Evolutionary conservation across 305 asterid genomes (phyloP), one percentile per base, ranked within the genome.

Genomic region (Solanum hybrid): DNA sequence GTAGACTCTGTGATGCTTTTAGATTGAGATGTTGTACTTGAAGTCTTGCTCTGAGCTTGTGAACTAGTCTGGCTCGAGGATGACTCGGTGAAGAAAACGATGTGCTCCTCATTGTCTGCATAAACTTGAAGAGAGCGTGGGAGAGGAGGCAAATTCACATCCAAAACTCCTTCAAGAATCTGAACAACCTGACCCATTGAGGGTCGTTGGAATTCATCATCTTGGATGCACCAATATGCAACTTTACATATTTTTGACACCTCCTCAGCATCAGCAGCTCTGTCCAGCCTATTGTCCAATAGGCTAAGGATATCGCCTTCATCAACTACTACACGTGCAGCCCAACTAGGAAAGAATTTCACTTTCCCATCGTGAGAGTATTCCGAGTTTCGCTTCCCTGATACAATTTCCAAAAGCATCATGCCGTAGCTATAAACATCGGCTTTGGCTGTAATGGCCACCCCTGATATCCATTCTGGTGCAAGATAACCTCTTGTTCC

Each of bases 401-500:
- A 95, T 89, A 96, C 92, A 26, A 95, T 80, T 38, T 96, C 98
- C 86, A 96, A 96, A 31, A 96, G 94, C 98, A 96, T 90, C 98
- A 94, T 95, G 2, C 98, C 98, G 0, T 94, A 96, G 91, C 98
- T 95, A 89, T 94, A 96, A 65, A 93, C 98, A 77, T 96, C 98
- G 2, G 97, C 97, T 91, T 96, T 96, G 33, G 94, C 91, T 41
- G 98, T 94, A n/a, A 96, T 93, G 34, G 98, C 95, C 3, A 94
- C 97, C 45, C 98, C 98, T 0, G 97, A 93, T 91, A 96, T 94
- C 97, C 97, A 94, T 88, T 95, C 97, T 0, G 98, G 98, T 1
- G 97, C 98, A 15, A 96, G 97, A 89, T 96, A 96, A 17, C 98
- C 98, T 82, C 97, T 90, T 11, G 98, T 96, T n/a, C 98, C 98